A percentile compares a stretch with the other conserved stretches of the same genome.
phyloP scores from a whole-genome alignment of 1,284 basidiomycete species.

The Ceratobasidium sp. region DNA sequence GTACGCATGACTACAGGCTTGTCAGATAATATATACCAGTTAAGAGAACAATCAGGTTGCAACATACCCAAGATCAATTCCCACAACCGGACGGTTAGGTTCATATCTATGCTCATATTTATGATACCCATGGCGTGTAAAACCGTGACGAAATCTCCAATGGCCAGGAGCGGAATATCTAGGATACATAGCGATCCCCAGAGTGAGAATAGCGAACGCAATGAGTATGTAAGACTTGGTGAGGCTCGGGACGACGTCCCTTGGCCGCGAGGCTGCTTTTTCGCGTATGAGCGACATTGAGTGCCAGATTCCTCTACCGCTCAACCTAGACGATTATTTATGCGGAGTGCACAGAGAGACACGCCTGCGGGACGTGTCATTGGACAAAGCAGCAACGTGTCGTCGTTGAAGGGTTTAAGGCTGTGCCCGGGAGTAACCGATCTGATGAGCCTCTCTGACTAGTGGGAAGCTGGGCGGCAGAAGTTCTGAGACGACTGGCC shows the following conservation, averaged over 20 bases:
- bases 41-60: neutral
- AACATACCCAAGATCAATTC: slow-evolving; percentile 13
- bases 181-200: neutral
- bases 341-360: too few relatives aligned
- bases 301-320: too few relatives aligned
- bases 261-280: neutral
- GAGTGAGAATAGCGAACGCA: neutral
- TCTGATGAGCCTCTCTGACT: too few relatives aligned
- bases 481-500: too few relatives aligned
- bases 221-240: neutral
- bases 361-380: too few relatives aligned
- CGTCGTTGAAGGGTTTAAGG: too few relatives aligned
- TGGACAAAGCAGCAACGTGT: too few relatives aligned
- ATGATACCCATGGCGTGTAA: neutral
- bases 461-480: too few relatives aligned
- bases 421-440: too few relatives aligned
- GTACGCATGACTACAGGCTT: slow-evolving; percentile 11
- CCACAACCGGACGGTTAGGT: neutral
- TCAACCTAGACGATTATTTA: too few relatives aligned
- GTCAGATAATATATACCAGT: neutral
- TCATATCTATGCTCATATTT: neutral
- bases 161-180: neutral
- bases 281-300: slow-evolving; percentile 5
- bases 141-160: neutral
- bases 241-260: neutral